Evolutionary conservation across 73 alveolate genomes (phyloP).

Genomic region (Effrenium voratum): DNA sequence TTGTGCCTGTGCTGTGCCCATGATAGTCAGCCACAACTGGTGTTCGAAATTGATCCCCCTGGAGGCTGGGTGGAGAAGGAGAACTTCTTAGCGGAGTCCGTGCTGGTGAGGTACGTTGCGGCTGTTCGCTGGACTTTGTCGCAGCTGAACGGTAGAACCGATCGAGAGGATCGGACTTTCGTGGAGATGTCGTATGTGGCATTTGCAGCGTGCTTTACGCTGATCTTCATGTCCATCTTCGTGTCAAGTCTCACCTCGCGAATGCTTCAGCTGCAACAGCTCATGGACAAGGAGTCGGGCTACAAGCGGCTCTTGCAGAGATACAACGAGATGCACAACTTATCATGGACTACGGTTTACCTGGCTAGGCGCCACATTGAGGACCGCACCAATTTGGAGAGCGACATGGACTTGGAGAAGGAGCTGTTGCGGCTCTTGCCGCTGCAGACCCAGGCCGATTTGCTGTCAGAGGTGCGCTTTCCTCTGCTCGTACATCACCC

Average conservation of each 20-base stretch:
- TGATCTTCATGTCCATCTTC: slow-evolving; percentile 89
- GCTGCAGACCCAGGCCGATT: slow-evolving; percentile 68
- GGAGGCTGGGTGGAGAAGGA: slow-evolving; percentile 72
- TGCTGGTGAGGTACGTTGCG: slow-evolving; percentile 39
- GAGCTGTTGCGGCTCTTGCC: slow-evolving; percentile 61
- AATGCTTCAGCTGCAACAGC: slow-evolving; percentile 87
- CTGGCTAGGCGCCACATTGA: slow-evolving; percentile 88
- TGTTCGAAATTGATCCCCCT: too few species aligned
- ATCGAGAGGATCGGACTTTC: slow-evolving; percentile 67
- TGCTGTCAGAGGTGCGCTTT: too few species aligned
- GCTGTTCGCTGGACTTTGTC: slow-evolving; percentile 21
- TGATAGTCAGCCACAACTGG: too few species aligned
- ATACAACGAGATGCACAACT: slow-evolving; percentile 68
- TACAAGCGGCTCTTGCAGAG: slow-evolving; percentile 83
- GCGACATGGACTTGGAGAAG: slow-evolving; percentile 74
- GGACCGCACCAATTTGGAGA: slow-evolving; percentile 90
- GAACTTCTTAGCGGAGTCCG: neutral
- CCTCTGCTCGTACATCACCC: too few species aligned
- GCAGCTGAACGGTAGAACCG: slow-evolving; percentile 40
- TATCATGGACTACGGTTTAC: slow-evolving; percentile 71
- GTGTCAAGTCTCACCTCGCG: slow-evolving; percentile 71
- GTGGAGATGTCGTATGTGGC: slow-evolving; percentile 75
- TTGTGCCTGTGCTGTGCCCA: too few species aligned
- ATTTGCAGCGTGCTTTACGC: slow-evolving; percentile 72
- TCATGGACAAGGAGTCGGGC: slow-evolving; percentile 87